Evolutionary conservation across 352 stramenopile species (phyloP), one percentile per base, ranked within the genome.

Genomic region (Globisporangium polare): DNA sequence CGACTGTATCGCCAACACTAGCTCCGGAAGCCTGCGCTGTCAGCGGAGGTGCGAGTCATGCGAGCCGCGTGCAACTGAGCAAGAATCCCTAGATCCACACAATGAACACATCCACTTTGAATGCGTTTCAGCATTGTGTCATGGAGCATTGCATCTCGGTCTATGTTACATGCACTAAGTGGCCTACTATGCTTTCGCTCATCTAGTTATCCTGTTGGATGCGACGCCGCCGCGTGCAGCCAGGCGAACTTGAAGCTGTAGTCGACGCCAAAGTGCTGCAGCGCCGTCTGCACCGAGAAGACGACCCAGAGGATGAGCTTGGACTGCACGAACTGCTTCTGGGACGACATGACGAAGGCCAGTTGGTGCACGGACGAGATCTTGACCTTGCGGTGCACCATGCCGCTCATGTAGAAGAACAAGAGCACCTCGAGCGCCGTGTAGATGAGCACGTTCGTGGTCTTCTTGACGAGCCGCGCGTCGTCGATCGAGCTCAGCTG

Each of bases 291-390:
- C 2, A 79, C 65, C 0, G 60, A 66, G 49, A 74, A 77, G n/a
- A 72, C 64, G 13, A 78, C 72, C 75, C 73, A 81, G 8, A 84
- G 42, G 17, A 84, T 63, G 26, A 84, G 29, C 42, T 81, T 79
- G 1, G 64, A 72, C 45, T 80, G 73, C 12, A 84, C 66, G 54
- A 76, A 66, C 37, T 81, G 66, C 0, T 29, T 60, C 33, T 84
- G 39, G 63, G 1, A 81, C 54, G 13, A n/a, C 39, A 45, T 45
- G 39, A 82, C 73, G 35, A 82, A 82, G 0, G 66, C 64, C 0
- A 85, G 43, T 17, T 77, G 69, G 10, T 66, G 63, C 22, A 77
- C 31, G 2, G 65, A 62, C 10, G 73, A 80, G 8, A 69, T 61
- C 2, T 65, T 39, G 12, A 77, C n/a, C 13, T 63, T 60, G 20